Evolutionary conservation across 768 basidiomycete genomes (phyloP).

Genomic region (Paxillus ammoniavirescens): DNA sequence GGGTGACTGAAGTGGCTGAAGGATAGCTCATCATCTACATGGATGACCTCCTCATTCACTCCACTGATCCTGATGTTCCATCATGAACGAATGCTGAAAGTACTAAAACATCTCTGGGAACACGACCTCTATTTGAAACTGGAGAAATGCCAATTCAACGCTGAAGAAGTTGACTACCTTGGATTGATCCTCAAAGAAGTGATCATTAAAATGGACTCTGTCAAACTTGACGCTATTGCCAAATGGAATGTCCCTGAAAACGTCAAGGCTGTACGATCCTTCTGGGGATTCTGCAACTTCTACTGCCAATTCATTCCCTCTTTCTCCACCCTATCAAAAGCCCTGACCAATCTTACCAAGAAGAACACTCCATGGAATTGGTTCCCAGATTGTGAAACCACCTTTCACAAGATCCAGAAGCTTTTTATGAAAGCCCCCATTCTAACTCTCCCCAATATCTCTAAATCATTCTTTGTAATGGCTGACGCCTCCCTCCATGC

Average conservation of each 20-base stretch:
- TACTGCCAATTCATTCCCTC: not conserved
- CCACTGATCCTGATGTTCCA: too few relatives aligned
- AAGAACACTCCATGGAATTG: not conserved
- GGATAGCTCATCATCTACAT: too few relatives aligned
- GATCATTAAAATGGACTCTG: conserved; percentile 31
- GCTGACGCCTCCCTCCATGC: conserved; percentile 1
- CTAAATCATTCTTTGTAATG: not conserved
- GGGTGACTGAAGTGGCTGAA: too few relatives aligned
- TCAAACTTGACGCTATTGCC: conserved; percentile 33
- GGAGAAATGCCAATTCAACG: conserved; percentile 23
- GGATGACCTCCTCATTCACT: too few relatives aligned
- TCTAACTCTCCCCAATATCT: not conserved
- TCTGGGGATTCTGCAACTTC: too few relatives aligned
- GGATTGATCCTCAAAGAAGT: not conserved
- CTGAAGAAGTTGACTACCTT: not conserved
- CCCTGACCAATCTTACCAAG: conserved; percentile 3
- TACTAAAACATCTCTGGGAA: too few relatives aligned
- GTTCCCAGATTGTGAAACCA: not conserved
- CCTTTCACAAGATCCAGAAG: not conserved
- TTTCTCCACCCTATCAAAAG: conserved; percentile 32
- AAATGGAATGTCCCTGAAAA: conserved; percentile 27
- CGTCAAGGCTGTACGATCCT: conserved; percentile 31
- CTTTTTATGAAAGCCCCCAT: not conserved
- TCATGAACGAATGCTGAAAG: too few relatives aligned
- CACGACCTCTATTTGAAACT: conserved; percentile 35